Conservation (phyloP, 441 rosid genomes). For the Isatis lusitanica region DNA sequence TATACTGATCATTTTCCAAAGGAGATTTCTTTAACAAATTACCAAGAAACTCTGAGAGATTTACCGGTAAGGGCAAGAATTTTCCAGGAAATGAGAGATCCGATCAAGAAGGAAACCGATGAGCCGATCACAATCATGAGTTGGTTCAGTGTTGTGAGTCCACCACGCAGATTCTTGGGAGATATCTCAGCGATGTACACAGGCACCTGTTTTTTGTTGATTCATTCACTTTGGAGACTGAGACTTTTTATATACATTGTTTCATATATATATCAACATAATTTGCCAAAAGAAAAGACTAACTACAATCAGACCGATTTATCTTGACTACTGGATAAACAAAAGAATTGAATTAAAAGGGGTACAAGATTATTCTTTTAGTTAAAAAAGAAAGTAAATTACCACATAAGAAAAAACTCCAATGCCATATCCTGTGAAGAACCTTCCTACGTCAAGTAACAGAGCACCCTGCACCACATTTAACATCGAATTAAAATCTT, state of each 20-base stretch:
- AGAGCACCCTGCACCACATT: conserved; percentile 49
- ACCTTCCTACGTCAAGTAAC: conserved; percentile 74
- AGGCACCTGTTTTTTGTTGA: conserved; percentile 55
- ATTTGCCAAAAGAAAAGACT: not conserved
- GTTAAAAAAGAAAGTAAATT: conserved; percentile 13
- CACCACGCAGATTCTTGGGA: conserved; percentile 87
- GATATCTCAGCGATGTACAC: conserved; percentile 87
- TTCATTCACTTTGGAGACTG: not conserved
- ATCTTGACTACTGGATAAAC: not conserved
- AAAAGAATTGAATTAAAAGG: not conserved
- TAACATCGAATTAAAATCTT: not conserved
- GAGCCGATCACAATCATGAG: conserved; percentile 78
- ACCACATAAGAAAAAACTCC: conserved; percentile 93
- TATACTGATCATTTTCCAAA: conserved; percentile 53
- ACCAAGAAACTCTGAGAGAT: conserved; percentile 11
- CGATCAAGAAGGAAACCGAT: conserved; percentile 63
- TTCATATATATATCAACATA: not conserved
- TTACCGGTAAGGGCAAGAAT: conserved; percentile 79
- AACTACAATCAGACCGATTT: not conserved
- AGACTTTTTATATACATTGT: not conserved
- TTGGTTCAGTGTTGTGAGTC: conserved; percentile 82
- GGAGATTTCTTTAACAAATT: conserved; percentile 39
- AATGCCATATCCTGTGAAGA: conserved; percentile 81
- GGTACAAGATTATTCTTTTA: not conserved
- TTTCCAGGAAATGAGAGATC: conserved; percentile 77